Evolutionary conservation across 139 green algal genomes (phyloP), one percentile per base, ranked within the genome.

Genomic region (Coelastrella sp.): DNA sequence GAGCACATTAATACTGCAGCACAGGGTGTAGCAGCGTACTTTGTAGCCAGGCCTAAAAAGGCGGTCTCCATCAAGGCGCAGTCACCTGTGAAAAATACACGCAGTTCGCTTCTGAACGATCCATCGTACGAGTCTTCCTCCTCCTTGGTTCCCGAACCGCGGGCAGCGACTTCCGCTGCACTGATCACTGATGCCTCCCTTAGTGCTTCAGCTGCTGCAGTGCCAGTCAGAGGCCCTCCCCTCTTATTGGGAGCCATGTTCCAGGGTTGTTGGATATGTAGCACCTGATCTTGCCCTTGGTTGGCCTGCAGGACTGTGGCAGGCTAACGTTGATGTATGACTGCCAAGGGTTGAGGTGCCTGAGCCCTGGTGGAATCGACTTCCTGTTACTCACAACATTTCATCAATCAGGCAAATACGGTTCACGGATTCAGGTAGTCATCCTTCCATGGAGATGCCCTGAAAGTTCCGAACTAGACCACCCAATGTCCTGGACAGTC

Each of bases 51-150:
- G 61, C 61, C 8, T 71, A 71, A 71, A 0, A 71, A 71, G 61
- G 61, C 32, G 61, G 10, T 19, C 61, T 71, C 10, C 61, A 71
- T 71, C 10, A 10, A 19, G 61, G 61, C 8, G 11, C 11, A 71
- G 7, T 68, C 16, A 77, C 91, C 93, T 82, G 93, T 95, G 87
- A 94, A 95, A 58, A 94, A 95, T 0, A 94, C 91, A 3, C 93
- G 91, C 22, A 88, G 66, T 86, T 95, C 32, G 76, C 61, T 47
- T 19, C 20, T 0, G 88, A n/a, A 58, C 16, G 23, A 56, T 47
- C 68, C 23, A 3, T 79, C 58, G 61, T 57, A n/a, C 22, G 90
- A 71, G n/a, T 95, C 93, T 5, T 73, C 93, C n/a, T 66, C 56
- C 11, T 94, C 93, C 4, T 84, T 66, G 0, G 92, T 95, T 64